Percentiles rank a stretch among this genome's conserved stretches.
Conservation (phyloP, 345 rosid species). For the Rhodomyrtus tomentosa region DNA sequence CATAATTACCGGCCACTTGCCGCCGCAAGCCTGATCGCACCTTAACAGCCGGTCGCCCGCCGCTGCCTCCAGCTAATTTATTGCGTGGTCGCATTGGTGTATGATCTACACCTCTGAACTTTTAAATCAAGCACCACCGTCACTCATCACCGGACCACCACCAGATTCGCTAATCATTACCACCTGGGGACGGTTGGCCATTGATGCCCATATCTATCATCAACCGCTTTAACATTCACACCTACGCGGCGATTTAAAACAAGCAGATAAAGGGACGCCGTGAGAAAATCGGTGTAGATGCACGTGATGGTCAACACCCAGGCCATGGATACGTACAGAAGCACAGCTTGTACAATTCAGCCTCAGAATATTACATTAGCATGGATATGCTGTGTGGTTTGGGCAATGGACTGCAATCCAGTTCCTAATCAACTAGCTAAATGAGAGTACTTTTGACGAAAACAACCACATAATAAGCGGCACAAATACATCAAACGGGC, state of each 20-base stretch:
- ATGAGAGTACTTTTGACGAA: not conserved
- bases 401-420: not conserved
- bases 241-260: not conserved
- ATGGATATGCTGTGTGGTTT: not conserved
- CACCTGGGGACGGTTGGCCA: not conserved
- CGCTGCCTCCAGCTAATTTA: too few species aligned
- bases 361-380: not conserved
- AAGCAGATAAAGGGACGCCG: not conserved
- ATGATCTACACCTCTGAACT: not conserved
- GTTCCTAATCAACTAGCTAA: not conserved
- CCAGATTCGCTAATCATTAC: not conserved
- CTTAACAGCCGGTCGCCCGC: too few species aligned
- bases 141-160: not conserved
- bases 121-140: not conserved
- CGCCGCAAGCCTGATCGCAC: too few species aligned
- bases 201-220: not conserved
- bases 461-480: not conserved
- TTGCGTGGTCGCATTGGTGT: not conserved
- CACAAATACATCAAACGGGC: not conserved
- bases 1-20: too few species aligned
- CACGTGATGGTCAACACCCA: not conserved
- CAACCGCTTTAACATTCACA: not conserved
- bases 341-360: not conserved
- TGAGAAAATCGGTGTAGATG: not conserved
- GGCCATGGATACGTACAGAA: not conserved